phyloP scores from a whole-genome alignment of 352 stramenopile genomes.

The Globisporangium viniferum region DNA sequence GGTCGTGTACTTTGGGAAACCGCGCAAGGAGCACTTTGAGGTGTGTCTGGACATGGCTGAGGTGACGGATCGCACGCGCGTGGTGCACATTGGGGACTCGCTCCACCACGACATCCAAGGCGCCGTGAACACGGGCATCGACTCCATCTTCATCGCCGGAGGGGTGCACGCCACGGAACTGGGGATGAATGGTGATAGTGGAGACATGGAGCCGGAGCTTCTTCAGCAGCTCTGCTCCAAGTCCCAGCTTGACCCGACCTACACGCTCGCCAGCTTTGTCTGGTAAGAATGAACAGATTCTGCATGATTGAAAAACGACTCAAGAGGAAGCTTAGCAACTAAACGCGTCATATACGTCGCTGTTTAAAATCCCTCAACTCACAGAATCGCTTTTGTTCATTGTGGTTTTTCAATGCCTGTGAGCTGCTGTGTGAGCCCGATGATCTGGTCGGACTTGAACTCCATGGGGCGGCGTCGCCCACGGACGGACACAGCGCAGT shows the following conservation, averaged over 20 bases:
- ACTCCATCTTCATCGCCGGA: constrained; percentile 55
- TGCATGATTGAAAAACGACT: neutral
- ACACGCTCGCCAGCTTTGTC: constrained; percentile 31
- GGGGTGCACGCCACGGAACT: constrained; percentile 58
- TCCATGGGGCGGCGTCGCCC: constrained; percentile 22
- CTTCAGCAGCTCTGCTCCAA: constrained; percentile 7
- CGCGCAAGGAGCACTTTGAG: constrained; percentile 73
- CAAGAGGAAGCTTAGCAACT: neutral
- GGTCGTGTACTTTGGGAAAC: constrained; percentile 85
- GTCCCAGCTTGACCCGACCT: constrained; percentile 18
- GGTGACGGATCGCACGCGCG: constrained; percentile 25
- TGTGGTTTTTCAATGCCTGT: constrained; percentile 7
- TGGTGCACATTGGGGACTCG: constrained; percentile 67
- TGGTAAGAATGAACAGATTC: constrained; percentile 21
- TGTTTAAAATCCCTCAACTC: neutral
- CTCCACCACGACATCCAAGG: constrained; percentile 65
- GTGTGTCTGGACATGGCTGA: constrained; percentile 42
- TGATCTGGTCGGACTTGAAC: constrained; percentile 31
- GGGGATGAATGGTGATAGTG: neutral
- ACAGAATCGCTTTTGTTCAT: neutral
- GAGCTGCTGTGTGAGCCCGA: constrained; percentile 24
- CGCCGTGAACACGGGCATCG: constrained; percentile 42
- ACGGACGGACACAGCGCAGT: constrained; percentile 18
- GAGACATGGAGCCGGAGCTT: neutral
- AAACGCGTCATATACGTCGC: neutral